Evolutionary conservation across 2,329 filamentous ascomycete genomes (phyloP), one percentile per base, ranked within the genome.

Genomic region (Fusarium miscanthi): DNA sequence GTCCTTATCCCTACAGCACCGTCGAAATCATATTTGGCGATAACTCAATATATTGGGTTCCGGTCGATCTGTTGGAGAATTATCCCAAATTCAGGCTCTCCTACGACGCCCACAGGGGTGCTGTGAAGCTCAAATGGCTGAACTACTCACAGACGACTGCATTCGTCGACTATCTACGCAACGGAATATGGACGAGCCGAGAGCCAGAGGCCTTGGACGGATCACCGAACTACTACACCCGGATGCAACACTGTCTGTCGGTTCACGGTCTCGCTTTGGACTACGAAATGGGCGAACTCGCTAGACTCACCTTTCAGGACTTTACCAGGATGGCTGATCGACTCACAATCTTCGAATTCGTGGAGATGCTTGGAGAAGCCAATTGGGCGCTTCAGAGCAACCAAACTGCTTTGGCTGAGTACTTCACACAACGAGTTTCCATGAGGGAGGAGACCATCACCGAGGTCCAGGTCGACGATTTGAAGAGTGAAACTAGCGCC

Each of bases 381-480:
- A 23, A 19, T 4, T 35, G 7, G n/a, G 19, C 10, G 9, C 25
- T 63, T 16, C 17, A 35, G 21, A 14, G 17, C 35, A 8, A 8
- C 17, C 52, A 43, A 35, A 41, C 19, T 21, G n/a, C 10, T n/a
- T 25, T 40, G 31, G 17, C 31, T 5, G 33, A 38, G 21, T 59
- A 59, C 38, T 8, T 59, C 11, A 4, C 6, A 5, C 11, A 38
- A 8, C 21, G 38, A n/a, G 45, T 23, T 16, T 6, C 38, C 19
- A 31, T 52, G 45, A 9, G 4, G 1, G 16, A 40, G 2, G 43
- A 59, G 31, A n/a, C 17, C 8, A 12, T 46, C 17, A 43, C 30
- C 8, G 25, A 23, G n/a, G 6, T 16, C 0, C 25, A 59, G 5
- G 14, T 27, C 3, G 5, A 7, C 2, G 5, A 19, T 2, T 35